Evolutionary conservation across 2,329 filamentous ascomycete genomes (phyloP), one percentile per base, ranked within the genome.

Genomic region (Epicoccum sorghinum): DNA sequence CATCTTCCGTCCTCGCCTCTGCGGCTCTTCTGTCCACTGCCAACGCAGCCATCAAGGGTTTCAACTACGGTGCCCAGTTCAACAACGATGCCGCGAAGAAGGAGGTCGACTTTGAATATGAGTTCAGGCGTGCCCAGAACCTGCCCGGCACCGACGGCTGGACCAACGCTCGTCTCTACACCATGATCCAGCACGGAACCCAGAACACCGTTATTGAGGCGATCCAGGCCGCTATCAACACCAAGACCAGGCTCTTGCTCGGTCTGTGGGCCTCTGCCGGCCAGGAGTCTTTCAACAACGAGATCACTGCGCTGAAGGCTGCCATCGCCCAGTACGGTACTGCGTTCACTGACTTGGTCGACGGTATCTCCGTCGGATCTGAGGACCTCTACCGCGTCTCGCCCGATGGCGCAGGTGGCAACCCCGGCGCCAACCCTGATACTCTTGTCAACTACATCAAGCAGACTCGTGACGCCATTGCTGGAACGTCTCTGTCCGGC

Each of bases 191-290:
- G 82, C 83, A 76, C 24, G 86, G 85, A 60, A 87, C 88, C 5
- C 75, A 82, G 60, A 87, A 82, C 75, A 81, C 81, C 27, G 82
- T 86, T 65, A 91, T 89, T 68, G 79, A 83, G 36, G 90, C 69
- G 61, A 91, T 96, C 59, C 89, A 88, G 37, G 92, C 92, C 38
- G 92, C 91, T 66, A 91, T 96, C 75, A 83, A 82, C 64, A 90
- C 90, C 67, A 83, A 91, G 65, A 96, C 90, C 2, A 82, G 83
- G 38, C 83, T 97, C 24, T 83, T 97, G 9, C 85, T 96, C 10
- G 91, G 91, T 62, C 79, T 97, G 45, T 96, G 92, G 92, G 85
- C 86, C 8, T 93, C 90, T 0, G 89, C 81, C 36, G 87, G 87
- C 13, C 78, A 83, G 49, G 79, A 76, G 4, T 73, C 72, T 22